Evolutionary conservation across 345 rosid genomes (phyloP), one percentile per base, ranked within the genome.

Genomic region (Gynandropsis gynandra): DNA sequence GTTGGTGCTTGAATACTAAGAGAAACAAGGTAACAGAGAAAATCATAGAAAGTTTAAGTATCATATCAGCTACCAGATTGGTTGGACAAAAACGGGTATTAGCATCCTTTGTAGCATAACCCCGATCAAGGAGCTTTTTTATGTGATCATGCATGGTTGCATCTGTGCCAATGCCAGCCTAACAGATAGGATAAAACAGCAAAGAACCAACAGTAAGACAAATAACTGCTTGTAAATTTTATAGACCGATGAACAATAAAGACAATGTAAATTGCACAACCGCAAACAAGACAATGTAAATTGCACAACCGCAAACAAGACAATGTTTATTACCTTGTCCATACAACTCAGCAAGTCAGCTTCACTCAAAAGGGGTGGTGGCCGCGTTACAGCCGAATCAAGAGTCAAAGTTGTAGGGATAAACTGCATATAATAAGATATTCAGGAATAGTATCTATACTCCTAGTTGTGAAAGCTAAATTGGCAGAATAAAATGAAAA

Each of bases 141-240:
- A 90, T 90, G 75, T 90, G 98, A 61, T 90, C 98, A 48, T 90
- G 98, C 98, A 90, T 90, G 19, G 98, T 90, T 61, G 98, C 98
- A 72, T 87, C 98, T 0, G 96, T 90, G 45, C 98, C 98, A 73
- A 90, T 90, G 49, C 95, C 95, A 1, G 93, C 98, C 98, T 90
- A 61, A 46, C 5, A 47, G 24, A 58, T 43, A 52, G 42, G 73
- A 58, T 19, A 45, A 47, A 50, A 9, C 15, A 44, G 17, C 38
- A 33, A 2, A 34, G 10, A 48, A 19, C 31, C 51, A 35, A 33
- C 7, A 21, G 48, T 17, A 19, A 21, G 10, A 51, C 42, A 60
- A 17, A 48, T 11, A 55, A 47, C 24, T 4, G 9, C 10, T 18
- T 31, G 32, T 42, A 16, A 45, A 59, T 18, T 45, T 58, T 52